A percentile compares a stretch with the other conserved stretches of the same genome.
phyloP scores from a whole-genome alignment of 108 stramenopile genomes.

The Nannochloropsis oceanica region DNA sequence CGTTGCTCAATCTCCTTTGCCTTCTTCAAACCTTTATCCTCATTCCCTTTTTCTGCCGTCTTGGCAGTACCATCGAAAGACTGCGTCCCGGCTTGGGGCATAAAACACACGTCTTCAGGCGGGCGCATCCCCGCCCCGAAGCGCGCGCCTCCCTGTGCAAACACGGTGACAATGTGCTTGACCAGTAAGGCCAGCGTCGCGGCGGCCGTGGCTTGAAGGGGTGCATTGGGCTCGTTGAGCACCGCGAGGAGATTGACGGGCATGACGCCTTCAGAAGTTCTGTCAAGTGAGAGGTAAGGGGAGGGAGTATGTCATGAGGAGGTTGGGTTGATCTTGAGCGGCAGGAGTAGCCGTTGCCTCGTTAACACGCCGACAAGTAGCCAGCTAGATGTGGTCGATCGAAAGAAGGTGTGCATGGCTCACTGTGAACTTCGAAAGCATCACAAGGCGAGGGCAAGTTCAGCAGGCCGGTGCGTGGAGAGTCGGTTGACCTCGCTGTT shows the following conservation, averaged over 20 bases:
- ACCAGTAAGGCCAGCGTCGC: neutral
- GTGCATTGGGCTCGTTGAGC: neutral
- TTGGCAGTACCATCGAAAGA: neutral
- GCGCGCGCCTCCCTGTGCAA: neutral
- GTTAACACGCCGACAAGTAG: too few relatives aligned
- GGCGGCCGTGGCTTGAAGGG: neutral
- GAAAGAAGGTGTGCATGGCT: too few relatives aligned
- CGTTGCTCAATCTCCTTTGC: neutral
- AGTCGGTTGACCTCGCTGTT: too few relatives aligned
- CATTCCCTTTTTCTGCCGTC: neutral
- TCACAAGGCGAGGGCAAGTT: too few relatives aligned
- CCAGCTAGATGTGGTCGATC: too few relatives aligned
- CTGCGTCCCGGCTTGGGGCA: neutral
- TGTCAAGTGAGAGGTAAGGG: too few relatives aligned
- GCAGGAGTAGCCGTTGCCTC: too few relatives aligned
- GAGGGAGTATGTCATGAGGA: too few relatives aligned
- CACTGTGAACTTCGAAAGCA: too few relatives aligned
- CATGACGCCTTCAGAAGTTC: neutral
- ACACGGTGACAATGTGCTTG: neutral
- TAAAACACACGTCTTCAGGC: neutral
- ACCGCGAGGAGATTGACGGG: neutral
- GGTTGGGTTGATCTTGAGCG: too few relatives aligned
- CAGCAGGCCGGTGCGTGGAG: too few relatives aligned
- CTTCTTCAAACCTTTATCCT: neutral
- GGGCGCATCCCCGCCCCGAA: neutral